phyloP scores from a whole-genome alignment of 1,284 basidiomycete genomes.

The Porogramme epimiltina region DNA sequence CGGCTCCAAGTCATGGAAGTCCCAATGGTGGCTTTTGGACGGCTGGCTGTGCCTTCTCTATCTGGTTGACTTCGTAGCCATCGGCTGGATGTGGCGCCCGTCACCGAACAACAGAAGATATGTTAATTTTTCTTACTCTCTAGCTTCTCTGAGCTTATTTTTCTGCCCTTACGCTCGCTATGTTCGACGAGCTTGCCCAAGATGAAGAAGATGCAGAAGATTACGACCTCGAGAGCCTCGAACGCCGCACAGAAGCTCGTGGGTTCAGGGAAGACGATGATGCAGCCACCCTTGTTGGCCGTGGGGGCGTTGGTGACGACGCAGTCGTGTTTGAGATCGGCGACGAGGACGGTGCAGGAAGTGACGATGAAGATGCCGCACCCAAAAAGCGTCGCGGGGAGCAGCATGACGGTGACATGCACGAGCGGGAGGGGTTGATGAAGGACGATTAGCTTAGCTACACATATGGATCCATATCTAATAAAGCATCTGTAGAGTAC shows the following conservation, averaged over 20 bases:
- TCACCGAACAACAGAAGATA: constrained; percentile 91
- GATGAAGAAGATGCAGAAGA: constrained; percentile 93
- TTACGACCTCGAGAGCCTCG: constrained; percentile 83
- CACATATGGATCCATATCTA: constrained; percentile 28
- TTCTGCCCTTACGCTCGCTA: constrained; percentile 56
- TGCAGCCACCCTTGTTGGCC: constrained; percentile 67
- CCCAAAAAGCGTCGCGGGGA: constrained; percentile 56
- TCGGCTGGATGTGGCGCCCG: constrained; percentile 94
- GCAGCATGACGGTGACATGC: constrained; percentile 41
- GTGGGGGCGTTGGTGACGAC: constrained; percentile 60
- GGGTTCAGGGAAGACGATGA: constrained; percentile 65
- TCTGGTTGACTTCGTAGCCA: constrained; percentile 76
- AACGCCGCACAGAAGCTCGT: constrained; percentile 46
- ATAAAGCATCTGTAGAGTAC: constrained; percentile 53
- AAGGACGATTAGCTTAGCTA: constrained; percentile 38
- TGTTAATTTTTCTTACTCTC: constrained; percentile 32
- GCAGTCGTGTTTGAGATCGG: constrained; percentile 92
- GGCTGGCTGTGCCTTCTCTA: constrained; percentile 93
- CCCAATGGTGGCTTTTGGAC: constrained; percentile 95
- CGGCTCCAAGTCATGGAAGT: constrained; percentile 90
- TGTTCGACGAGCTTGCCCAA: constrained; percentile 85
- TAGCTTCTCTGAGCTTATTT: constrained; percentile 1
- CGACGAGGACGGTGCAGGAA: constrained; percentile 71
- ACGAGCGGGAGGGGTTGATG: constrained; percentile 71
- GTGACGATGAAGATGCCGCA: constrained; percentile 56